Evolutionary conservation across 805 yeast species (phyloP).

Genomic region (Candida vartiovaarae): DNA sequence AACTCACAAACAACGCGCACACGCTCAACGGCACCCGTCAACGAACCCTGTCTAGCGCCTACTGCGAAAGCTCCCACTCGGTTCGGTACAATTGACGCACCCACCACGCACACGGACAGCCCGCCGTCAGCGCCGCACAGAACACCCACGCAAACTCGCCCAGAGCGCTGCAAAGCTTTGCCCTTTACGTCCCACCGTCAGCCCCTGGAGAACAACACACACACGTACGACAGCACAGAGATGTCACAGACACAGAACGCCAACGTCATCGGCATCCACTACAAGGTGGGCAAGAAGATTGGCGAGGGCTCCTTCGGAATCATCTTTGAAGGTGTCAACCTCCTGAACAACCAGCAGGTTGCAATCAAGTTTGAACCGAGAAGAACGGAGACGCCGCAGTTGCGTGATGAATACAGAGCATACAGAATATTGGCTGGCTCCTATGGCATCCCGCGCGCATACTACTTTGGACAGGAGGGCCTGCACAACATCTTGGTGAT

Average conservation of each 20-base stretch:
- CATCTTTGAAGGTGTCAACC: slow-evolving; percentile 89
- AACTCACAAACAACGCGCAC: no score
- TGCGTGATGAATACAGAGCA: slow-evolving; percentile 94
- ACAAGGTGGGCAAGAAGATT: slow-evolving; percentile 92
- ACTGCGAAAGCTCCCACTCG: no score
- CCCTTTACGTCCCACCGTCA: no score
- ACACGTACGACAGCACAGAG: background rate
- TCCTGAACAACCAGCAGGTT: slow-evolving; percentile 86
- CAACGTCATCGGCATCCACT: slow-evolving; percentile 80
- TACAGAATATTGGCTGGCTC: slow-evolving; percentile 80
- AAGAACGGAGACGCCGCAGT: slow-evolving; percentile 94
- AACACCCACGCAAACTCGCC: no score
- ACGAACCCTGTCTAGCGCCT: no score
- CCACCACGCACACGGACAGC: no score
- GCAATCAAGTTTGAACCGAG: slow-evolving; percentile 97
- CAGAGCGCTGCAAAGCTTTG: no score
- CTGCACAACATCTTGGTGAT: slow-evolving; percentile 91
- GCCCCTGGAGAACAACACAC: background rate
- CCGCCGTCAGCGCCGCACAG: no score
- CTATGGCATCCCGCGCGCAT: slow-evolving; percentile 90
- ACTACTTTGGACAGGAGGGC: slow-evolving; percentile 97
- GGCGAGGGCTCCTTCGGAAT: slow-evolving; percentile 99
- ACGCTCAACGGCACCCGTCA: no score
- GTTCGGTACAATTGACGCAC: no score
- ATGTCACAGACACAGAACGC: slow-evolving; percentile 12